phyloP scores from a whole-genome alignment of 1,284 basidiomycete species.

The Ustanciosporium gigantosporum region DNA sequence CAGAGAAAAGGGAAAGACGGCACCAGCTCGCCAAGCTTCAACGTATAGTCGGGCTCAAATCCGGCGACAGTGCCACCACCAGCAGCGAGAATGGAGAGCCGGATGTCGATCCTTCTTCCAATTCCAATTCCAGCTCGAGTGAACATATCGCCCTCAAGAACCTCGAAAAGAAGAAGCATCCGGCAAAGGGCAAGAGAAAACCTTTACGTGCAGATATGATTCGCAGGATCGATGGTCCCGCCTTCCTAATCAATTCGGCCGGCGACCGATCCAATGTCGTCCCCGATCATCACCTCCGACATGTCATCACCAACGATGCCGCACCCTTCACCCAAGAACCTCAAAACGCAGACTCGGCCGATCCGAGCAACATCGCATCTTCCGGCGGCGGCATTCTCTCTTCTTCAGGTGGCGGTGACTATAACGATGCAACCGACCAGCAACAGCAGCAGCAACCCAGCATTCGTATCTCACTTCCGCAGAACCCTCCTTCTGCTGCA shows the following conservation, averaged over 20 bases:
- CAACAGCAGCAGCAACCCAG: slow-evolving; percentile 23
- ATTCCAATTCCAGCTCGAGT: slow-evolving; percentile 37
- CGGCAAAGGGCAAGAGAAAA: slow-evolving; percentile 32
- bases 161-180: slow-evolving; percentile 27
- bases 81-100: slow-evolving; percentile 25
- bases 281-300: slow-evolving; percentile 15
- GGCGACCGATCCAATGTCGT: slow-evolving; percentile 36
- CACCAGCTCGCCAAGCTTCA: slow-evolving; percentile 43
- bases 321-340: slow-evolving; percentile 6
- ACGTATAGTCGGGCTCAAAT: slow-evolving; percentile 45
- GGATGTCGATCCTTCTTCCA: slow-evolving; percentile 1
- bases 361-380: slow-evolving; percentile 3
- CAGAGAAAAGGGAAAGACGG: slow-evolving; percentile 39
- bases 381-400: slow-evolving; percentile 14
- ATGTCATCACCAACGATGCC: not conserved
- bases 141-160: slow-evolving; percentile 24
- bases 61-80: slow-evolving; percentile 27
- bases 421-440: not conserved
- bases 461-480: slow-evolving; percentile 33
- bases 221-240: slow-evolving; percentile 55
- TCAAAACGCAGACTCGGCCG: slow-evolving; percentile 1
- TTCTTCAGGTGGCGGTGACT: slow-evolving; percentile 1
- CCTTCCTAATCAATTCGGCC: slow-evolving; percentile 57
- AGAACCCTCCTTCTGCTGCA: no score
- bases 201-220: slow-evolving; percentile 59